phyloP scores from a whole-genome alignment of 192 early-diverging fungal species.

The Coemansia sp. region DNA sequence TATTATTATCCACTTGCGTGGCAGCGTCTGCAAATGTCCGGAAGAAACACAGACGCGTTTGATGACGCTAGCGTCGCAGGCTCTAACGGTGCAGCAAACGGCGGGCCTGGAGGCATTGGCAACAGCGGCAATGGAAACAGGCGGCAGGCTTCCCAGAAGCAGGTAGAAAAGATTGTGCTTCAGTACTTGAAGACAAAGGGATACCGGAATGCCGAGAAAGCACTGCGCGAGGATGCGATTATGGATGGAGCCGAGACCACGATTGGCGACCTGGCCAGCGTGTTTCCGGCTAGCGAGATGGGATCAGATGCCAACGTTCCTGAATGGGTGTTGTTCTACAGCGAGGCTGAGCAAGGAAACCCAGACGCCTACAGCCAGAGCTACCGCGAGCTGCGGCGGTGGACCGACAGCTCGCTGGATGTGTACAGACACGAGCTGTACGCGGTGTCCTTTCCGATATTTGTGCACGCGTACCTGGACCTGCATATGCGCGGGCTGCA shows the following conservation, averaged over 20 bases:
- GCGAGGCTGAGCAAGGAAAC: constrained; percentile 71
- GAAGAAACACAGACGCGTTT: constrained; percentile 1
- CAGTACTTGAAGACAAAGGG: constrained; percentile 70
- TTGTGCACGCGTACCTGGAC: constrained; percentile 89
- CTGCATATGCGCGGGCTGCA: constrained; percentile 59
- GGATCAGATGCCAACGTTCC: constrained; percentile 61
- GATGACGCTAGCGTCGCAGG: constrained; percentile 6
- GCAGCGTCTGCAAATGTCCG: neutral
- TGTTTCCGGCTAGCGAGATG: constrained; percentile 46
- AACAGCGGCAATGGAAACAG: neutral
- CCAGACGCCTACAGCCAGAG: constrained; percentile 79
- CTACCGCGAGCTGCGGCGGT: constrained; percentile 76
- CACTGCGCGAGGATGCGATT: constrained; percentile 63
- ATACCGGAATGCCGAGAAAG: constrained; percentile 65
- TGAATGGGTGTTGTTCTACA: constrained; percentile 67
- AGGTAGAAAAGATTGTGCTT: constrained; percentile 61
- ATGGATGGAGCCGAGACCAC: constrained; percentile 45
- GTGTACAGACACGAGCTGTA: constrained; percentile 90
- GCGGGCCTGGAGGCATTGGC: neutral
- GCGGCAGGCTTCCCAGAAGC: constrained; percentile 39
- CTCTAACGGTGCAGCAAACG: neutral
- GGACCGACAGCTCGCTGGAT: constrained; percentile 94
- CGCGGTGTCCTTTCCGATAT: constrained; percentile 83
- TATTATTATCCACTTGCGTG: neutral
- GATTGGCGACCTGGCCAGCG: constrained; percentile 46